Evolutionary conservation across 495 filamentous ascomycete genomes (phyloP).

Genomic region (Penicillium coffeae): DNA sequence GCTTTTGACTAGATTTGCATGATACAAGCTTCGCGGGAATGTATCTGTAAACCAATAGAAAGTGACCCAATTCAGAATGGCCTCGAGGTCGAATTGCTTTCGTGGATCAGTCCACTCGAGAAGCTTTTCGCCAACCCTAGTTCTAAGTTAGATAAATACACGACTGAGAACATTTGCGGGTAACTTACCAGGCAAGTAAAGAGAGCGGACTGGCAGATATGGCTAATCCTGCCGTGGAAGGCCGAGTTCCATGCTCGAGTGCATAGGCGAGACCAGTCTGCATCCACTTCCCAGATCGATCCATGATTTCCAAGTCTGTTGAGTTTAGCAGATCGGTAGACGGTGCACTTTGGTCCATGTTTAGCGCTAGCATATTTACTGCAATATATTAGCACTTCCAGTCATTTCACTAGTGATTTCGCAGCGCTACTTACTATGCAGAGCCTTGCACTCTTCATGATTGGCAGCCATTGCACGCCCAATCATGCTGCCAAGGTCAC

Average conservation of each 20-base stretch:
- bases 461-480: conserved; percentile 30
- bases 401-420: background rate
- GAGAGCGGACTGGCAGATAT: conserved; percentile 51
- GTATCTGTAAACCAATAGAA: conserved; percentile 58
- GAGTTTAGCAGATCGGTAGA: conserved; percentile 1
- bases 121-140: conserved; percentile 55
- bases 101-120: conserved; percentile 51
- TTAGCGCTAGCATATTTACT: conserved; percentile 15
- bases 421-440: conserved; percentile 13
- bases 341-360: background rate
- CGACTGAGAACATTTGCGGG: background rate
- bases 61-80: conserved; percentile 45
- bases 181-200: conserved; percentile 48
- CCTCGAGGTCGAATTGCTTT: conserved; percentile 34
- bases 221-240: conserved; percentile 49
- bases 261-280: conserved; percentile 39
- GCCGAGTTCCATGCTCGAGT: conserved; percentile 49
- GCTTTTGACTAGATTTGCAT: conserved; percentile 29
- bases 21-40: conserved; percentile 47
- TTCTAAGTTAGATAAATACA: background rate
- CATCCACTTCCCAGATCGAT: conserved; percentile 13
- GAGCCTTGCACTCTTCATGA: conserved; percentile 27
- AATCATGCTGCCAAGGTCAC: conserved; percentile 53
- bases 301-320: conserved; percentile 4
- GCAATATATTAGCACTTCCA: background rate